Evolutionary conservation across 768 basidiomycete genomes (phyloP).

Genomic region (Pholiota microspora): DNA sequence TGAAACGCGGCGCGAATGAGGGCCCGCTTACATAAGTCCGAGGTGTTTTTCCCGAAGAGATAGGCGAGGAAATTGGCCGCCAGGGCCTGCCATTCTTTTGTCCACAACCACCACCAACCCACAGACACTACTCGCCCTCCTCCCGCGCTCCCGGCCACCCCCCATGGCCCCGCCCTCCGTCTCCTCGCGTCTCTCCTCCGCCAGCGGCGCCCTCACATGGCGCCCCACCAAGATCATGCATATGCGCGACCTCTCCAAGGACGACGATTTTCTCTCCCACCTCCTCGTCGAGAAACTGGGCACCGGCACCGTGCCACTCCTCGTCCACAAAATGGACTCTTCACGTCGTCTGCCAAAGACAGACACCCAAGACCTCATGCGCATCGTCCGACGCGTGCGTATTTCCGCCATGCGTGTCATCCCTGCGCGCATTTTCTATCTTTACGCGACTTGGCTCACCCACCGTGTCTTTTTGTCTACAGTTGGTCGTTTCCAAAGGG

Average conservation of each 20-base stretch:
- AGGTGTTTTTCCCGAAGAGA: constrained; percentile 23
- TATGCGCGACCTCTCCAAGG: constrained; percentile 84
- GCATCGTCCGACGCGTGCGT: constrained; percentile 75
- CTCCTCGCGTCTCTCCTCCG: constrained; percentile 22
- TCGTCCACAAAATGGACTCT: constrained; percentile 89
- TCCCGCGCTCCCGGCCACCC: constrained; percentile 14
- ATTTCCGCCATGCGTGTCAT: constrained; percentile 15
- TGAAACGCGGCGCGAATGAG: constrained; percentile 9
- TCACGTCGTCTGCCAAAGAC: constrained; percentile 76
- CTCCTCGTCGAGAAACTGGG: constrained; percentile 88
- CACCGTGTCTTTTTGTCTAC: constrained; percentile 14
- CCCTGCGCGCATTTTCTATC: constrained; percentile 15
- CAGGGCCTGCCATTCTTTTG: constrained; percentile 12
- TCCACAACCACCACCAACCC: constrained; percentile 19
- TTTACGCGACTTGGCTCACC: constrained; percentile 22
- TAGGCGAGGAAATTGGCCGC: constrained; percentile 18
- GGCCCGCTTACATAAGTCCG: constrained; percentile 26
- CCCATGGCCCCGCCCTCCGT: constrained; percentile 30
- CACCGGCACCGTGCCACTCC: constrained; percentile 73
- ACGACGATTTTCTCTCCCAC: constrained; percentile 90
- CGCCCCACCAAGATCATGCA: constrained; percentile 88
- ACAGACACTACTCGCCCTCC: constrained; percentile 14
- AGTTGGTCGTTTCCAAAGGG: constrained; percentile 62
- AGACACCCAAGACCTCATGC: constrained; percentile 62
- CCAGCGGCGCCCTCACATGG: constrained; percentile 48